Conservation (phyloP, 1,284 basidiomycete genomes). For the Prillingera fragicola region DNA sequence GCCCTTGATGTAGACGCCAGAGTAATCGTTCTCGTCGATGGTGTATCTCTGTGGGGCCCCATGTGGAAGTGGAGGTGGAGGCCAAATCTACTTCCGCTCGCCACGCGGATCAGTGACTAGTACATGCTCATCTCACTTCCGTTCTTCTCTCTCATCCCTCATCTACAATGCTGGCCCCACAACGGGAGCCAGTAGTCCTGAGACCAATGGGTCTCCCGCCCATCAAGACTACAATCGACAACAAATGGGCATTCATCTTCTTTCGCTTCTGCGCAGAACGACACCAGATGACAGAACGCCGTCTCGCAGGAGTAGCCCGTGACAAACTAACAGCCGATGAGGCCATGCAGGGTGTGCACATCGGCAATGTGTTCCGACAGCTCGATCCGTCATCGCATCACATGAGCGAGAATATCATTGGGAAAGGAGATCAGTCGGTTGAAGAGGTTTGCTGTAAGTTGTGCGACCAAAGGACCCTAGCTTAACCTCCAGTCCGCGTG, state of each 20-base stretch:
- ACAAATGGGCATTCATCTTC: constrained; percentile 29
- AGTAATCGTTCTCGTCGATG: too few species aligned
- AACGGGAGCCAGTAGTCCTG: constrained; percentile 7
- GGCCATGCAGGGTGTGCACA: constrained; percentile 19
- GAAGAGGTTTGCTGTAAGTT: constrained; percentile 33
- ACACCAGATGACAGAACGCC: constrained; percentile 24
- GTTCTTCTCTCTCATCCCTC: too few species aligned
- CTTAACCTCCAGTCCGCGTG: constrained; percentile 23
- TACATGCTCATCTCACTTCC: too few species aligned
- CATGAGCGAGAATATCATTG: constrained; percentile 17
- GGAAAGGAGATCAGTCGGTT: constrained; percentile 21
- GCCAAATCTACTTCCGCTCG: too few species aligned
- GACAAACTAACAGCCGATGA: constrained; percentile 20
- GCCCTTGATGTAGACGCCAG: too few species aligned
- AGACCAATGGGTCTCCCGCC: constrained; percentile 15
- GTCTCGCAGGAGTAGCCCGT: constrained; percentile 16
- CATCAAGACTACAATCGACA: constrained; percentile 14
- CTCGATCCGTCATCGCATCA: constrained; percentile 19
- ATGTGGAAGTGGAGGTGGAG: too few species aligned
- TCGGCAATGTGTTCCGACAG: constrained; percentile 31
- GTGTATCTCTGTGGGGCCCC: too few species aligned
- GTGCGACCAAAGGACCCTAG: neutral
- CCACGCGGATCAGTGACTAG: too few species aligned
- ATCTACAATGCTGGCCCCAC: too few species aligned
- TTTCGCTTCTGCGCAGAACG: constrained; percentile 35